Conservation (phyloP, 2,329 filamentous ascomycete species). For the Alternaria sp. region DNA sequence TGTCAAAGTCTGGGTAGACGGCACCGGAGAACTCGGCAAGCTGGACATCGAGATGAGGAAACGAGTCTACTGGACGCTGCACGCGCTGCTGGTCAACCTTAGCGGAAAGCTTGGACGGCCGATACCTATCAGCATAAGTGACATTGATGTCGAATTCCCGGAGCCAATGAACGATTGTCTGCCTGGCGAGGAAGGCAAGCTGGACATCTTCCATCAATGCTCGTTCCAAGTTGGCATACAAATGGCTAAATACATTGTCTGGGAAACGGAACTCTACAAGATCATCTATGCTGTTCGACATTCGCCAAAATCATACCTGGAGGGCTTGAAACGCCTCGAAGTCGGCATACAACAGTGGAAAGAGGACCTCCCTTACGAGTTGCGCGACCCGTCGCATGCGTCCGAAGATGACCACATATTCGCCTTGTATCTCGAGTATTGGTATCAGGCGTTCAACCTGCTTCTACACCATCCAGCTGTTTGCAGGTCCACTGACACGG, state of each 20-base stretch:
- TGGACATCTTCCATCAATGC: conserved; percentile 61
- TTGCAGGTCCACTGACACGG: conserved; percentile 59
- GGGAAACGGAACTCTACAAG: conserved; percentile 76
- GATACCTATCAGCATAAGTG: conserved; percentile 74
- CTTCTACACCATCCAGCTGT: conserved; percentile 61
- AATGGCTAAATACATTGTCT: conserved; percentile 68
- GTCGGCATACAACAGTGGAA: conserved; percentile 68
- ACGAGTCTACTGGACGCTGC: conserved; percentile 76
- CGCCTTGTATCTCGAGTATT: conserved; percentile 57
- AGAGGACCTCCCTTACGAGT: conserved; percentile 66
- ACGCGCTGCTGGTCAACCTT: conserved; percentile 70
- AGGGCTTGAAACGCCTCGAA: conserved; percentile 70
- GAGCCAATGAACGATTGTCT: conserved; percentile 73
- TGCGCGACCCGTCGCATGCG: conserved; percentile 58
- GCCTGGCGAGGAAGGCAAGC: conserved; percentile 61
- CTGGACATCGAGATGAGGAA: conserved; percentile 79
- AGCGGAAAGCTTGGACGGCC: conserved; percentile 78
- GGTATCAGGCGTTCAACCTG: conserved; percentile 57
- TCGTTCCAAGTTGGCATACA: conserved; percentile 71
- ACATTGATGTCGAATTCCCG: conserved; percentile 81
- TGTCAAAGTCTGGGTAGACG: conserved; percentile 63
- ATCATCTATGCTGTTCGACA: conserved; percentile 75
- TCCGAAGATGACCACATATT: conserved; percentile 57
- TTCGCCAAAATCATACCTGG: conserved; percentile 67
- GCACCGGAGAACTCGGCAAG: conserved; percentile 52